Base-by-base conservation (phyloP, 2,329 filamentous ascomycete genomes). In the Niveomyces coronatus region DNA sequence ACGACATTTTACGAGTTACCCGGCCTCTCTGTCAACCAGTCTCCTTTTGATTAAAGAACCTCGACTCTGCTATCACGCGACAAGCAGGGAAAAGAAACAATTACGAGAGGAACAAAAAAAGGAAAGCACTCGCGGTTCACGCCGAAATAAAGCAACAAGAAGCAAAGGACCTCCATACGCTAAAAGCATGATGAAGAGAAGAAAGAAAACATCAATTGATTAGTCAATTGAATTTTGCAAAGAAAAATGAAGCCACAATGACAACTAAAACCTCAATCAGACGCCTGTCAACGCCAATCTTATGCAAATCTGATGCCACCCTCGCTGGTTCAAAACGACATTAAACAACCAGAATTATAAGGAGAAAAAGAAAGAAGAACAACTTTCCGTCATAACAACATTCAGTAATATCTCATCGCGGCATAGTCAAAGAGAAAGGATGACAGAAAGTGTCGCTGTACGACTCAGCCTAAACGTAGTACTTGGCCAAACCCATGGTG, bases 241-340 rank as follows among this genome's bases (percentile, higher is more conserved):
- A 29, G 36, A 41, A 23, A 33, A 28, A 41, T 16, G 22, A 39
- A 40, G 27, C 39, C 10, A 10, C 34, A 36, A 45, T 35, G n/a
- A 39, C 29, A 15, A 14, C 40, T 39, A 35, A 32, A 30, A 45
- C 17, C 28, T 35, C 37, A 37, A 39, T 15, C n/a, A 37, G 30
- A 33, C 15, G 40, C 39, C 35, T 29, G 29, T 37, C 39, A 53
- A 58, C 55, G 51, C 55, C 55, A 37, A 45, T 54, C 40, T 37
- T 46, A 58, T 58, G 55, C 52, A 52, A 22, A 40, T 35, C 23
- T 33, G 23, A 29, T 16, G 17, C 18, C 37, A 32, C 22, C 35
- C 15, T 29, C 19, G 24, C 24, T 15, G 24, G 13, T 9, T 7
- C 23, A 16, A 20, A 30, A 22, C 8, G 31, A 36, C 15, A 24